Evolutionary conservation across 805 yeast genomes (phyloP).

Genomic region (Blastobotrys americana): DNA sequence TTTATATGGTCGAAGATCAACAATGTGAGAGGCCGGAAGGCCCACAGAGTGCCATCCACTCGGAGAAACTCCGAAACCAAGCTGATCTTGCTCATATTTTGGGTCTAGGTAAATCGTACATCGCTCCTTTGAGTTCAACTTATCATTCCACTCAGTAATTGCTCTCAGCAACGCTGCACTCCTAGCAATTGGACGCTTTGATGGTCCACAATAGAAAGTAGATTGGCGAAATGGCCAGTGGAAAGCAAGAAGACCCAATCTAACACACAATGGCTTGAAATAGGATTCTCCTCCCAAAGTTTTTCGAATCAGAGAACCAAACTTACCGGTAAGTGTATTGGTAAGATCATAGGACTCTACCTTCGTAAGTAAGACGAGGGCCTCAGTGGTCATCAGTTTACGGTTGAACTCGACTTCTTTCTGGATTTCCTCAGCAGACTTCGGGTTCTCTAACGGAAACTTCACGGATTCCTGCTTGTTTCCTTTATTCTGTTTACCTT

Average conservation of each 20-base stretch:
- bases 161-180: conserved; percentile 36
- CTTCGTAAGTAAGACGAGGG: conserved; percentile 34
- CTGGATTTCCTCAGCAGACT: conserved; percentile 23
- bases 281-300: conserved; percentile 31
- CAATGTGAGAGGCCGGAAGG: conserved; percentile 37
- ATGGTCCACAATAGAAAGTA: conserved; percentile 34
- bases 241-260: conserved; percentile 37
- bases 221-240: conserved; percentile 42
- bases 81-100: conserved; percentile 29
- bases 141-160: conserved; percentile 32
- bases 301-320: conserved; percentile 24
- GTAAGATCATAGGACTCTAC: conserved; percentile 36
- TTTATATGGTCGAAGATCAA: conserved; percentile 34
- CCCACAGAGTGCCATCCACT: conserved; percentile 35
- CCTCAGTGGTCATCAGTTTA: conserved; percentile 36
- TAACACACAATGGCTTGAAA: conserved; percentile 31
- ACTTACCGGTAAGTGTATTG: conserved; percentile 27
- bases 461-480: conserved; percentile 14
- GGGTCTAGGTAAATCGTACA: conserved; percentile 37
- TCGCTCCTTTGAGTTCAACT: conserved; percentile 24
- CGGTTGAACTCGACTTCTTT: conserved; percentile 28
- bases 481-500: conserved; percentile 23
- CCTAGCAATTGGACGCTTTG: conserved; percentile 37
- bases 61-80: conserved; percentile 32
- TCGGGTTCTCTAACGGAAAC: conserved; percentile 17